phyloP scores from a whole-genome alignment of 2,329 filamentous ascomycete species.

The Apiospora pterosperma region DNA sequence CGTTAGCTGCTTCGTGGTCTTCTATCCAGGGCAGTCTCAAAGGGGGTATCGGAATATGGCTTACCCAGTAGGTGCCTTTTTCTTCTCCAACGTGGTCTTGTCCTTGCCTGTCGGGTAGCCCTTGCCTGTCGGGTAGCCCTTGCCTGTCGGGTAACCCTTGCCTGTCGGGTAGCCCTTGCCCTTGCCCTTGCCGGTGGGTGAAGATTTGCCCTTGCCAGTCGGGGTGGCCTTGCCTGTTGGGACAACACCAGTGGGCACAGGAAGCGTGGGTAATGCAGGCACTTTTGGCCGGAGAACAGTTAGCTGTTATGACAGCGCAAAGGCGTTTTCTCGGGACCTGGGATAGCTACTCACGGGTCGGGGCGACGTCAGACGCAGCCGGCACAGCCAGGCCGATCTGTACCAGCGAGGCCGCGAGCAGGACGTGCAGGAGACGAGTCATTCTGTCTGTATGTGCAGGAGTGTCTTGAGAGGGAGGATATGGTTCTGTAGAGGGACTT shows the following conservation, averaged over 20 bases:
- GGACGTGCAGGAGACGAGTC: conserved; percentile 7
- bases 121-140: background rate
- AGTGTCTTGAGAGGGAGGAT: background rate
- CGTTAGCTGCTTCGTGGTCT: background rate
- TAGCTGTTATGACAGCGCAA: background rate
- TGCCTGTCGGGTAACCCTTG: no score
- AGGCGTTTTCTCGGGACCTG: no score
- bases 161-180: background rate
- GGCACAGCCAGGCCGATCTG: background rate
- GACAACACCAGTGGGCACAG: background rate
- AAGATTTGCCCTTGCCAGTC: background rate
- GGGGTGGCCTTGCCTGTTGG: background rate
- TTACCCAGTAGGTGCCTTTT: background rate
- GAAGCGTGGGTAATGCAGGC: background rate
- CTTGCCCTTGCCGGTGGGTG: background rate
- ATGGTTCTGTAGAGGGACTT: background rate
- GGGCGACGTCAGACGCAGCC: background rate
- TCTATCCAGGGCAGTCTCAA: background rate
- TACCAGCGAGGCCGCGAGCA: conserved; percentile 7
- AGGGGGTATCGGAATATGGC: background rate
- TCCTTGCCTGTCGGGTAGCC: background rate
- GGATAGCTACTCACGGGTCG: background rate
- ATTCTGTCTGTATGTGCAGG: background rate
- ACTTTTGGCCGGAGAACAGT: background rate
- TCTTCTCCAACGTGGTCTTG: background rate